phyloP scores from a whole-genome alignment of 106 monocot species.

The Triglochin maritima region DNA sequence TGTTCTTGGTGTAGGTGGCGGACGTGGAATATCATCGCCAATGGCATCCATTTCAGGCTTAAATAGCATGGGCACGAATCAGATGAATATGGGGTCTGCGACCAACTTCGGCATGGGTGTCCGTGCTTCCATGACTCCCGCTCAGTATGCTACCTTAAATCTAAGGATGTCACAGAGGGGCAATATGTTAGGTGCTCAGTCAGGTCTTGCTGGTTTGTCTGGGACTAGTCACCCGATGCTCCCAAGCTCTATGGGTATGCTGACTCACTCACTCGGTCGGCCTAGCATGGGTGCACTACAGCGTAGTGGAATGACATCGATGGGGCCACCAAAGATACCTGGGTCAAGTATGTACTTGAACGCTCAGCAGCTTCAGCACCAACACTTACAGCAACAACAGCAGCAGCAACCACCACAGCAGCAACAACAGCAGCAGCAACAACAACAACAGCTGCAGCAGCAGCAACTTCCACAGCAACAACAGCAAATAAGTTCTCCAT shows the following conservation, averaged over 20 bases:
- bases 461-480: slow-evolving; percentile 4
- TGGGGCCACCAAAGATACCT: slow-evolving; percentile 85
- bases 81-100: slow-evolving; percentile 56
- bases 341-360: slow-evolving; percentile 54
- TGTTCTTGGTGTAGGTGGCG: slow-evolving; percentile 57
- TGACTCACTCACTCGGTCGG: slow-evolving; percentile 49
- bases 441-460: slow-evolving; percentile 10
- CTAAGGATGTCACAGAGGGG: slow-evolving; percentile 38
- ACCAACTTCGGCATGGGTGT: slow-evolving; percentile 38
- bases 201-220: slow-evolving; percentile 30
- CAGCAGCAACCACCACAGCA: slow-evolving; percentile 26
- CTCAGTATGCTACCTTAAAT: slow-evolving; percentile 22
- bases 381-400: slow-evolving; percentile 11
- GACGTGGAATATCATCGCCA: slow-evolving; percentile 42
- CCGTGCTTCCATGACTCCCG: slow-evolving; percentile 29
- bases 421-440: slow-evolving; percentile 11
- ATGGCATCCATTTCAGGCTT: slow-evolving; percentile 43
- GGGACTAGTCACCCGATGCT: slow-evolving; percentile 58
- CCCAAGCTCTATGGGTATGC: slow-evolving; percentile 44
- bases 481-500: slow-evolving; percentile 23
- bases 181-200: slow-evolving; percentile 30
- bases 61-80: slow-evolving; percentile 37
- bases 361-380: slow-evolving; percentile 27
- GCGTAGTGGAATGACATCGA: slow-evolving; percentile 40
- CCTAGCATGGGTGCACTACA: slow-evolving; percentile 48